Evolutionary conservation across 768 basidiomycete species (phyloP).

Genomic region (Mycena alexandri): DNA sequence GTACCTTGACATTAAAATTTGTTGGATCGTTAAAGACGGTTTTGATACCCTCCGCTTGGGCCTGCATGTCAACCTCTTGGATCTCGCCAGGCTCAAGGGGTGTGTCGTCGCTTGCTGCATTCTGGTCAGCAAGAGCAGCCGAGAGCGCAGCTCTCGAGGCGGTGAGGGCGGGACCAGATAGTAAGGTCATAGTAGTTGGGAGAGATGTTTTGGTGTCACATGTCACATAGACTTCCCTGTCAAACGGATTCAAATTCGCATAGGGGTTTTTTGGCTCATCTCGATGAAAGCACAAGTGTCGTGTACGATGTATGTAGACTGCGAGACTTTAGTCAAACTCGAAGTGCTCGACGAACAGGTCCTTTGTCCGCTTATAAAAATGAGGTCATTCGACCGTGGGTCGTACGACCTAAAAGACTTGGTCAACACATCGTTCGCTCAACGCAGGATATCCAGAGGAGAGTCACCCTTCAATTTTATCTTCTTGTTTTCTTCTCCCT

Average conservation of each 20-base stretch:
- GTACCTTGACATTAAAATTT: conserved; percentile 97
- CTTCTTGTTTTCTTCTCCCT: too few species aligned
- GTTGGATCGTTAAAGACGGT: conserved; percentile 95
- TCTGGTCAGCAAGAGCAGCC: conserved; percentile 76
- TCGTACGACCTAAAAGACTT: not conserved
- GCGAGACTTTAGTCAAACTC: too few species aligned
- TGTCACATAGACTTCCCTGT: conserved; percentile 4
- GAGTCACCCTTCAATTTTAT: too few species aligned
- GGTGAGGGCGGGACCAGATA: conserved; percentile 76
- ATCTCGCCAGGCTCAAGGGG: conserved; percentile 84
- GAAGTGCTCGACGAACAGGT: too few species aligned
- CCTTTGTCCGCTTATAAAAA: too few species aligned
- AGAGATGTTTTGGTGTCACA: conserved; percentile 36
- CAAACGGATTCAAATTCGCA: too few species aligned
- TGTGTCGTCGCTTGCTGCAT: conserved; percentile 51
- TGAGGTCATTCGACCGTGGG: not conserved
- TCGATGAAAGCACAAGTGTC: too few species aligned
- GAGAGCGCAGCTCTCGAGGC: conserved; percentile 85
- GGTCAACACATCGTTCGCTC: not conserved
- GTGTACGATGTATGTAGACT: too few species aligned
- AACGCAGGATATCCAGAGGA: too few species aligned
- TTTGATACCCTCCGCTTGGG: conserved; percentile 84
- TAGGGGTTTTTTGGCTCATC: too few species aligned
- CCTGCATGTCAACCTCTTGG: conserved; percentile 88
- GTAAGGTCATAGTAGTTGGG: conserved; percentile 46